Percentiles rank a stretch among this genome's conserved stretches.
Evolutionary conservation across 1,284 basidiomycete species (phyloP).

Genomic region (Vanrija sp.): DNA sequence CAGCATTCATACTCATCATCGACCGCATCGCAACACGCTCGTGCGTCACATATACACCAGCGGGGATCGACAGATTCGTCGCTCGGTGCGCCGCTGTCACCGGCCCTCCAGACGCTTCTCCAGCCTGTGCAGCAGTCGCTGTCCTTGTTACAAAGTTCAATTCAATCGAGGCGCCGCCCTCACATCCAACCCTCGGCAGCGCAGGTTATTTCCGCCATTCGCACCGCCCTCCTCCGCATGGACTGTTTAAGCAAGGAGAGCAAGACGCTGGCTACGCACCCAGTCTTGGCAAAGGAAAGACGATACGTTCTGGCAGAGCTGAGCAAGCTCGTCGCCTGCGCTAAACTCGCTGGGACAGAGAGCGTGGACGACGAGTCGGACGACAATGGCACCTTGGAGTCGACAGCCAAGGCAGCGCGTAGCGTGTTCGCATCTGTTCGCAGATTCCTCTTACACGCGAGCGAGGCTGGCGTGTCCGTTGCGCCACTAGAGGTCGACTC

Average conservation of each 20-base stretch:
- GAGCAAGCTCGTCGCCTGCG: slow-evolving; percentile 76
- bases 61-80: not conserved
- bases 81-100: slow-evolving; percentile 12
- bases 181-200: slow-evolving; percentile 54
- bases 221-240: slow-evolving; percentile 77
- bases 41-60: slow-evolving; percentile 1
- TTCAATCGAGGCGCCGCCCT: slow-evolving; percentile 61
- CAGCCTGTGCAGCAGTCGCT: slow-evolving; percentile 70
- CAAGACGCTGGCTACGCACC: slow-evolving; percentile 62
- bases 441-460: slow-evolving; percentile 59
- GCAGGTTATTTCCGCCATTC: slow-evolving; percentile 90
- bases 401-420: slow-evolving; percentile 50
- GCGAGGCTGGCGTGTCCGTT: slow-evolving; percentile 68
- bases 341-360: slow-evolving; percentile 58
- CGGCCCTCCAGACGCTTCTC: slow-evolving; percentile 41
- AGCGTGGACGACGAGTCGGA: slow-evolving; percentile 25
- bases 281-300: slow-evolving; percentile 68
- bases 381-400: slow-evolving; percentile 36
- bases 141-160: slow-evolving; percentile 78
- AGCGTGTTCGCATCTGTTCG: slow-evolving; percentile 50
- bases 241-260: slow-evolving; percentile 84
- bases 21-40: slow-evolving; percentile 6
- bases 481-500: not conserved
- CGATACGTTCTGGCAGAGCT: slow-evolving; percentile 78
- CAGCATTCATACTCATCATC: slow-evolving; percentile 11